A percentile compares a stretch with the other conserved stretches of the same genome.
Evolutionary conservation across 2,329 filamentous ascomycete species (phyloP).

Genomic region (Calonectria crousiana): DNA sequence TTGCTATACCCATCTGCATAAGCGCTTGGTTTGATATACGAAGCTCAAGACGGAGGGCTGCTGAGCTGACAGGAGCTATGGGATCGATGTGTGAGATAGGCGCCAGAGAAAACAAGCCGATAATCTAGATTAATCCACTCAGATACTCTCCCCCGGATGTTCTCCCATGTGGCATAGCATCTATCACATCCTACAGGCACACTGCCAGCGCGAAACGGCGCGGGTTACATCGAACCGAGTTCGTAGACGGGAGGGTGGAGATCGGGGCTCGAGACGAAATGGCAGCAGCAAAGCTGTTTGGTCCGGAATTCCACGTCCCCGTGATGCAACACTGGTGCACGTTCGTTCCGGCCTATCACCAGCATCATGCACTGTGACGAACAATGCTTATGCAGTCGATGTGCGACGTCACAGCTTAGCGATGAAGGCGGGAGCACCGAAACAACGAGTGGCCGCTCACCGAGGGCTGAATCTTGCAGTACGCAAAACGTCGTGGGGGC

Average conservation of each 20-base stretch:
- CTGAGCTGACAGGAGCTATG: neutral
- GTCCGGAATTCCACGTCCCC: constrained; percentile 14
- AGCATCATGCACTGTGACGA: constrained; percentile 13
- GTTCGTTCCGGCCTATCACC: constrained; percentile 13
- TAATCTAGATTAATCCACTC: neutral
- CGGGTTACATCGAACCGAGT: constrained; percentile 11
- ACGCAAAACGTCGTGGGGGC: neutral
- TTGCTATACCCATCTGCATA: neutral
- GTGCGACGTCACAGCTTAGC: constrained; percentile 28
- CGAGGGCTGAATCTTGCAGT: constrained; percentile 1
- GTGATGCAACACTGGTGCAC: constrained; percentile 16
- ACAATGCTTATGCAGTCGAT: constrained; percentile 10
- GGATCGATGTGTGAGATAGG: constrained; percentile 16
- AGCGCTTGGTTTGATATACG: neutral
- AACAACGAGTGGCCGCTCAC: neutral
- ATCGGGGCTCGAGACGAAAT: constrained; percentile 23
- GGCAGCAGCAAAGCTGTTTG: constrained; percentile 18
- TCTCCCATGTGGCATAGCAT: neutral
- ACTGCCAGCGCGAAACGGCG: neutral
- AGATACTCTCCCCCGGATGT: neutral
- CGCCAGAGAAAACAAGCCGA: constrained; percentile 5
- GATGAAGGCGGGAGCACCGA: constrained; percentile 1
- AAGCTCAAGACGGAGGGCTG: neutral
- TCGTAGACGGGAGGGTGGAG: neutral
- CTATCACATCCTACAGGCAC: neutral